Evolutionary conservation across 306 rosid species (phyloP).

Genomic region (Mimosa bimucronata): DNA sequence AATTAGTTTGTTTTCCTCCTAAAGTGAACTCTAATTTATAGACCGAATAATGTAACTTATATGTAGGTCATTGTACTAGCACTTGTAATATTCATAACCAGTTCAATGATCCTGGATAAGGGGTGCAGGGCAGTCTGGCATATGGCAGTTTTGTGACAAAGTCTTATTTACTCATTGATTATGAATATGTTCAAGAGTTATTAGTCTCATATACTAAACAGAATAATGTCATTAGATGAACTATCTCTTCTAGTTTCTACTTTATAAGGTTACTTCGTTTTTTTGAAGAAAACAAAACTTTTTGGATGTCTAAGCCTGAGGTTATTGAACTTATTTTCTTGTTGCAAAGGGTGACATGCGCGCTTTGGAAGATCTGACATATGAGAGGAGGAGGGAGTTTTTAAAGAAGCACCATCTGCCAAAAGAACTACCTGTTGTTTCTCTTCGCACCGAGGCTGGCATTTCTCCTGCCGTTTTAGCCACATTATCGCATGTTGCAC

Average conservation of each 20-base stretch:
- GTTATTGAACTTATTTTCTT: conserved; percentile 34
- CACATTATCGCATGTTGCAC: conserved; percentile 86
- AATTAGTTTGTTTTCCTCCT: not conserved
- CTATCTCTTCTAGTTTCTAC: not conserved
- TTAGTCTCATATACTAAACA: not conserved
- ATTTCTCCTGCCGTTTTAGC: conserved; percentile 80
- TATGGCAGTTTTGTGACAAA: not conserved
- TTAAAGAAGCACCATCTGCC: conserved; percentile 75
- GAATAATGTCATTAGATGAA: conserved; percentile 3
- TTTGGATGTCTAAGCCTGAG: not conserved
- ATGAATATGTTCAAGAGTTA: not conserved
- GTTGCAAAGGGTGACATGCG: conserved; percentile 87
- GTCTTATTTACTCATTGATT: not conserved
- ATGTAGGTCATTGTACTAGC: not conserved
- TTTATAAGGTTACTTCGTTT: not conserved
- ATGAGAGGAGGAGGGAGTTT: conserved; percentile 84
- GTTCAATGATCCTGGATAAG: not conserved
- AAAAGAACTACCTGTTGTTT: conserved; percentile 76
- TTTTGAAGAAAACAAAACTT: not conserved
- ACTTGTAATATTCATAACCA: not conserved
- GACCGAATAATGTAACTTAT: not conserved
- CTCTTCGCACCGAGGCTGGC: conserved; percentile 84
- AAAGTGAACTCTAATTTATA: not conserved
- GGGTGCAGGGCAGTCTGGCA: not conserved
- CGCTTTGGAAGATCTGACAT: conserved; percentile 93